phyloP scores from a whole-genome alignment of 371 early-diverging fungal genomes.

The Mucor velutinosus region DNA sequence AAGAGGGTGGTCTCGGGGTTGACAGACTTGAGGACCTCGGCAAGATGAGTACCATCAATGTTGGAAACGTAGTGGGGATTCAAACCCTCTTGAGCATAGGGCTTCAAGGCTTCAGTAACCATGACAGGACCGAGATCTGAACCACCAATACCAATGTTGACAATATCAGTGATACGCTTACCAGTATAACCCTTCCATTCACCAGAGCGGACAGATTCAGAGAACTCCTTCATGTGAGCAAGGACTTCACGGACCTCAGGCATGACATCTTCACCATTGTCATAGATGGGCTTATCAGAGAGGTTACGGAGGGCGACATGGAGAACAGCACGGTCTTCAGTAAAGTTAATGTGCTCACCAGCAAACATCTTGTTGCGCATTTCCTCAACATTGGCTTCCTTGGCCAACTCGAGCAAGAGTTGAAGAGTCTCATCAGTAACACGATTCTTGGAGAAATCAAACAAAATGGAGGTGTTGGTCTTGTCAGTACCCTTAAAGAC shows the following conservation, averaged over 20 bases:
- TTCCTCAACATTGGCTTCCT: constrained; percentile 84
- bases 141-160: constrained; percentile 99
- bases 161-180: constrained; percentile 90
- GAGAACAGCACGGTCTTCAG: constrained; percentile 97
- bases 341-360: constrained; percentile 97
- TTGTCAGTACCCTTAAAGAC: constrained; percentile 66
- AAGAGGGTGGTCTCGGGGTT: constrained; percentile 94
- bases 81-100: constrained; percentile 78
- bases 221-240: constrained; percentile 88
- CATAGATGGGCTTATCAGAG: constrained; percentile 77
- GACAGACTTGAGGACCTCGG: constrained; percentile 85
- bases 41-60: constrained; percentile 97
- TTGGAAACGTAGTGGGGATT: constrained; percentile 97
- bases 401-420: constrained; percentile 80
- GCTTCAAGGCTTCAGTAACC: constrained; percentile 97
- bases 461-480: constrained; percentile 71
- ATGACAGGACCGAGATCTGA: constrained; percentile 99
- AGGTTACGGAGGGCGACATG: constrained; percentile 96
- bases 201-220: constrained; percentile 85
- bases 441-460: constrained; percentile 96
- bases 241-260: constrained; percentile 95
- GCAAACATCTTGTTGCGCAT: constrained; percentile 91
- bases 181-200: constrained; percentile 96
- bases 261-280: constrained; percentile 87
- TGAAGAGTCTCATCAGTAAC: constrained; percentile 79